phyloP scores from a whole-genome alignment of 2,329 filamentous ascomycete genomes.

The Cercospora sp. region DNA sequence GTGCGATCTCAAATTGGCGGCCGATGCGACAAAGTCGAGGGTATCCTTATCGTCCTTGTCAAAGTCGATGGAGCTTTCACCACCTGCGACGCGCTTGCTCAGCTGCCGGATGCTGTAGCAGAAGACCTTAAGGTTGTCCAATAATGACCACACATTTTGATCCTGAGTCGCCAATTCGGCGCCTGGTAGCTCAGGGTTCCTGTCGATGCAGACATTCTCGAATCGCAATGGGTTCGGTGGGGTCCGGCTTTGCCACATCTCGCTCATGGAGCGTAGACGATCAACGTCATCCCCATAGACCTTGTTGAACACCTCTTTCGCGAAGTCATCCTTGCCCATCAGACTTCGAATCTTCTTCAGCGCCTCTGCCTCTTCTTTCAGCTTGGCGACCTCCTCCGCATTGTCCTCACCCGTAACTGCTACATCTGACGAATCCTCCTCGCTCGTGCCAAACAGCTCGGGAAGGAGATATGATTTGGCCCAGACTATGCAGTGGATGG shows the following conservation, averaged over 20 bases:
- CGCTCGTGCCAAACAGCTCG: conserved; percentile 89
- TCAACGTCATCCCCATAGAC: conserved; percentile 85
- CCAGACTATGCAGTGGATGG: conserved; percentile 99
- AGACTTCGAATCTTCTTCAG: conserved; percentile 79
- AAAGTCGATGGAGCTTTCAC: conserved; percentile 70
- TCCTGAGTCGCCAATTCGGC: conserved; percentile 59
- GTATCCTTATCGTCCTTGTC: conserved; percentile 98
- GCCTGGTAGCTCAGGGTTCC: conserved; percentile 38
- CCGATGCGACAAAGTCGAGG: conserved; percentile 88
- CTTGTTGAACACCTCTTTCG: conserved; percentile 83
- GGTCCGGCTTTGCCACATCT: conserved; percentile 89
- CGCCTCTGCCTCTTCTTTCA: conserved; percentile 79
- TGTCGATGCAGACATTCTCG: conserved; percentile 48
- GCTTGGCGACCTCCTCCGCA: conserved; percentile 80
- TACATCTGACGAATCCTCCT: conserved; percentile 77
- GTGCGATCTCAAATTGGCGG: conserved; percentile 82
- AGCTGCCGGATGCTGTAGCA: conserved; percentile 78
- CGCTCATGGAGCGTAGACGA: conserved; percentile 80
- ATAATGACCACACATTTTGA: conserved; percentile 76
- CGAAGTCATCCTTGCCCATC: conserved; percentile 76
- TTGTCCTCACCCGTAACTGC: conserved; percentile 86
- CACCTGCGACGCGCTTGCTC: conserved; percentile 67
- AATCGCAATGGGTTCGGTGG: conserved; percentile 74
- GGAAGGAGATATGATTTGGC: conserved; percentile 94
- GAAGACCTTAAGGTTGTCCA: conserved; percentile 85